Percentiles rank a stretch among this genome's conserved stretches.
Conservation (phyloP, 2,329 filamentous ascomycete genomes). For the Fulvia fulva region DNA sequence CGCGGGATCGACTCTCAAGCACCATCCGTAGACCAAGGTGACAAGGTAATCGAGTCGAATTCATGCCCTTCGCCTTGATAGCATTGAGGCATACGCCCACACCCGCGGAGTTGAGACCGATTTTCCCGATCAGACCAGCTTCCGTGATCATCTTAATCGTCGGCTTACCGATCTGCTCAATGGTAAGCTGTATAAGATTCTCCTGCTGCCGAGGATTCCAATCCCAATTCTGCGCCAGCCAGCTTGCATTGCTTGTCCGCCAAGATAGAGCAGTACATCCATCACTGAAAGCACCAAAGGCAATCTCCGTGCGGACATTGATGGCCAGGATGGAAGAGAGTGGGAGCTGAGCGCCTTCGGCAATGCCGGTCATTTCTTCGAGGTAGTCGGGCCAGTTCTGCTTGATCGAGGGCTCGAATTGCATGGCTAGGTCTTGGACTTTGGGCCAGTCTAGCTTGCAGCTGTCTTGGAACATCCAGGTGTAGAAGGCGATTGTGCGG, state of each 20-base stretch:
- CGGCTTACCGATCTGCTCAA: slow-evolving; percentile 43
- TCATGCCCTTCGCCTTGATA: slow-evolving; percentile 55
- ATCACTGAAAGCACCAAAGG: slow-evolving; percentile 52
- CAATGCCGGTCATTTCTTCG: slow-evolving; percentile 46
- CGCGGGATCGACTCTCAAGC: slow-evolving; percentile 50
- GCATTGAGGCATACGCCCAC: slow-evolving; percentile 61
- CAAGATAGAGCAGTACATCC: slow-evolving; percentile 55
- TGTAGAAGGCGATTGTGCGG: slow-evolving; percentile 47
- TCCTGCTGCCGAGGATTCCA: slow-evolving; percentile 53
- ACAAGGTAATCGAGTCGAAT: slow-evolving; percentile 52
- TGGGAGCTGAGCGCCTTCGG: slow-evolving; percentile 45
- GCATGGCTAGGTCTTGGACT: slow-evolving; percentile 44
- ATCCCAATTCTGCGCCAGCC: slow-evolving; percentile 39
- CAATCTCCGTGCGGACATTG: slow-evolving; percentile 56
- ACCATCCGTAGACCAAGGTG: slow-evolving; percentile 57
- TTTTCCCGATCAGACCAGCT: slow-evolving; percentile 61
- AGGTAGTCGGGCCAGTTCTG: slow-evolving; percentile 42
- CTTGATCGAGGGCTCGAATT: slow-evolving; percentile 46
- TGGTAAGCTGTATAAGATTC: slow-evolving; percentile 49
- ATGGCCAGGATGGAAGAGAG: slow-evolving; percentile 55
- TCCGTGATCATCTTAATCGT: slow-evolving; percentile 56
- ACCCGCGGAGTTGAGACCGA: slow-evolving; percentile 57
- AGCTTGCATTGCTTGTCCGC: slow-evolving; percentile 34
- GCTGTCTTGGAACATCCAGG: slow-evolving; percentile 45
- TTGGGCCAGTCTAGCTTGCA: slow-evolving; percentile 45